A percentile compares a stretch with the other conserved stretches of the same genome.
phyloP scores from a whole-genome alignment of 2,329 filamentous ascomycete species.

The Colletotrichum sansevieriae region DNA sequence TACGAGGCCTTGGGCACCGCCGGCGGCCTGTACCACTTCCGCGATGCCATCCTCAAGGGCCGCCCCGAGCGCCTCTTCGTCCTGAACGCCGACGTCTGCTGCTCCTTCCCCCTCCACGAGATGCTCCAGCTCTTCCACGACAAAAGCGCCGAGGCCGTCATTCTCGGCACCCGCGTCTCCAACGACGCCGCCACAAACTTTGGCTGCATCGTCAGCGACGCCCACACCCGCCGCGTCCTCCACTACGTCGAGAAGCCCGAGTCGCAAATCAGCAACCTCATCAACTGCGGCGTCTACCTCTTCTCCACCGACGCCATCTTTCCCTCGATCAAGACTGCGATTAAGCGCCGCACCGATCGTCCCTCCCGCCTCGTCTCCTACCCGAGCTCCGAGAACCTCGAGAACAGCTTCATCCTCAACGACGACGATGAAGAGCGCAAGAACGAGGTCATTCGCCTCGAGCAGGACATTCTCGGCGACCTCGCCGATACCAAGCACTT shows the following conservation, averaged over 20 bases:
- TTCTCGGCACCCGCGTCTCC: conserved; percentile 90
- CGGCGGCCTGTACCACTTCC: conserved; percentile 98
- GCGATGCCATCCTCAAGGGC: conserved; percentile 97
- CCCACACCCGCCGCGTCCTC: conserved; percentile 92
- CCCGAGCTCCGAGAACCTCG: conserved; percentile 93
- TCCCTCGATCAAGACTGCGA: conserved; percentile 92
- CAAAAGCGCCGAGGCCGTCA: conserved; percentile 96
- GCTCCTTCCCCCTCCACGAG: conserved; percentile 94
- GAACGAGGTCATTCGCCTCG: conserved; percentile 90
- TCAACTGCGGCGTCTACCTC: conserved; percentile 99
- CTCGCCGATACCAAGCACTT: conserved; percentile 98
- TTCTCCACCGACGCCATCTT: conserved; percentile 97
- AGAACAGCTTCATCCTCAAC: conserved; percentile 67
- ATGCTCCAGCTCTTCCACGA: conserved; percentile 96
- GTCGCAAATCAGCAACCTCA: conserved; percentile 96
- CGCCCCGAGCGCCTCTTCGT: conserved; percentile 96
- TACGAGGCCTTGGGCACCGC: conserved; percentile 97
- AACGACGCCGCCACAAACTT: conserved; percentile 96
- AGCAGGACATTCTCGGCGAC: conserved; percentile 96
- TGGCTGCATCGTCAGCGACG: conserved; percentile 95
- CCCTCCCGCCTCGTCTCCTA: conserved; percentile 89
- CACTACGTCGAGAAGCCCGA: conserved; percentile 99
- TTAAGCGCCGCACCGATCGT: conserved; percentile 93
- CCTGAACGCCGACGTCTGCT: conserved; percentile 98
- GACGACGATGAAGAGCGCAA: conserved; percentile 74